Evolutionary conservation across 2,329 filamentous ascomycete species (phyloP).

Genomic region (Pseudogymnoascus sp.): DNA sequence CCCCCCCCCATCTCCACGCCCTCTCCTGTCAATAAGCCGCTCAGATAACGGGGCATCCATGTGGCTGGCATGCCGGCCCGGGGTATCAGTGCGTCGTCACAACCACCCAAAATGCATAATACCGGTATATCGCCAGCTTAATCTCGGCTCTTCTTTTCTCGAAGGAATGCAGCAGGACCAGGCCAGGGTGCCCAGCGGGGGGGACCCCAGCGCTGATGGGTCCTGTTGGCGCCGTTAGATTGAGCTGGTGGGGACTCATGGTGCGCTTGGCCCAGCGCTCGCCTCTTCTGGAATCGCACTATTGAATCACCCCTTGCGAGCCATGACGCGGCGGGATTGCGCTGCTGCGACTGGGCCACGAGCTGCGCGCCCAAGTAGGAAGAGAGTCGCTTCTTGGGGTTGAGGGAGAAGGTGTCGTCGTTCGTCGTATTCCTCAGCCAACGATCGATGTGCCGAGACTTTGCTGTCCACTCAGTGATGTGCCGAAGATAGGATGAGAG

Average conservation of each 20-base stretch:
- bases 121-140: conserved; percentile 2
- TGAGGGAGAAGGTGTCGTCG: neutral
- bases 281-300: conserved; percentile 5
- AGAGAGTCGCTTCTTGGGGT: neutral
- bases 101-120: neutral
- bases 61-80: conserved; percentile 1
- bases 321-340: conserved; percentile 1
- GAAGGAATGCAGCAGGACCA: neutral
- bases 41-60: neutral
- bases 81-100: neutral
- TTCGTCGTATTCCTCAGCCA: neutral
- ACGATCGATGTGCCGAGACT: neutral
- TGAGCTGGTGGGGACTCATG: neutral
- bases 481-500: neutral
- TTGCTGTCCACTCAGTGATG: neutral
- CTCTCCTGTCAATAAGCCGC: conserved; percentile 6
- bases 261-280: neutral
- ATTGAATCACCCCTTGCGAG: neutral
- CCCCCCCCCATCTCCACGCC: neutral
- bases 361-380: neutral
- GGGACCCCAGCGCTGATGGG: neutral
- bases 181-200: neutral
- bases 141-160: conserved; percentile 8
- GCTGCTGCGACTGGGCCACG: neutral
- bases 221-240: conserved; percentile 6